phyloP scores from a whole-genome alignment of 441 rosid species.

The Flueggea neowawraea region DNA sequence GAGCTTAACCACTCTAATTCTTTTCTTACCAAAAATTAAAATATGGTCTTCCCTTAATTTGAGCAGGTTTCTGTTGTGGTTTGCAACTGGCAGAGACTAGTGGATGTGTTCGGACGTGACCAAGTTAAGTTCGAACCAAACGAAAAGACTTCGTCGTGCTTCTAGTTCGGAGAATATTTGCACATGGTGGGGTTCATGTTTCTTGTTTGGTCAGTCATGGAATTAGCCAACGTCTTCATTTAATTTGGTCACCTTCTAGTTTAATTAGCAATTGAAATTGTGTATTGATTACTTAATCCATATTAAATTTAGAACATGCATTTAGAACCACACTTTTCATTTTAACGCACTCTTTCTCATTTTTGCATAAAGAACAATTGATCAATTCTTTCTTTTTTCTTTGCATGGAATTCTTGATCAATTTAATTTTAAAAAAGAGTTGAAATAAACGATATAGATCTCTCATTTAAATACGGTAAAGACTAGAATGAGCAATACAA shows the following conservation, averaged over 20 bases:
- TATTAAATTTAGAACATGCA: too few relatives aligned
- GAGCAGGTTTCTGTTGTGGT: slow-evolving; percentile 3
- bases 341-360: too few relatives aligned
- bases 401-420: too few relatives aligned
- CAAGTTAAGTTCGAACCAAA: neutral
- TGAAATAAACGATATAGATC: too few relatives aligned
- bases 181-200: slow-evolving; percentile 18
- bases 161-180: slow-evolving; percentile 6
- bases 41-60: neutral
- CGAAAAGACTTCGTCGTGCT: neutral
- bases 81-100: slow-evolving; percentile 6
- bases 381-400: too few relatives aligned
- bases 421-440: too few relatives aligned
- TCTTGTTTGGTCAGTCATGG: neutral
- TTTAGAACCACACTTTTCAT: too few relatives aligned
- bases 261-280: too few relatives aligned
- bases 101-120: neutral
- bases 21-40: neutral
- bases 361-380: too few relatives aligned
- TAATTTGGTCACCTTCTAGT: neutral
- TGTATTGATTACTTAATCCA: too few relatives aligned
- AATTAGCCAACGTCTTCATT: neutral
- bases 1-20: neutral
- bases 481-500: too few relatives aligned
- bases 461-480: too few relatives aligned